Conservation (phyloP, 139 green algal species). For the Micractinium conductrix region DNA sequence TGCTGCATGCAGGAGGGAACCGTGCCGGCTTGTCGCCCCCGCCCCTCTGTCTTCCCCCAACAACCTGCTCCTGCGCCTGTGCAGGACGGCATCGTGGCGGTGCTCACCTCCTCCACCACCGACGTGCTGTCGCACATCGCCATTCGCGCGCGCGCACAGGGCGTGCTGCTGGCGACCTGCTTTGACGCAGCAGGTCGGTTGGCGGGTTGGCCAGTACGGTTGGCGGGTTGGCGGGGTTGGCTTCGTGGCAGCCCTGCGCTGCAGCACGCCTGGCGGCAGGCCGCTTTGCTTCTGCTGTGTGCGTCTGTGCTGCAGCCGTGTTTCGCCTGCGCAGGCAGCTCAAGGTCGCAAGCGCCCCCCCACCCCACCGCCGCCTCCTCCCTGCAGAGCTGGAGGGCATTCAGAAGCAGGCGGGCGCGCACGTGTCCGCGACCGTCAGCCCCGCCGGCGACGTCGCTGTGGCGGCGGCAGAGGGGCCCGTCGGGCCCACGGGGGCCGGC, state of each 20-base stretch:
- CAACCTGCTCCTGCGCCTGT: too few relatives aligned
- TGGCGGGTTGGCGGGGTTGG: too few relatives aligned
- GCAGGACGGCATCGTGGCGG: conserved; percentile 65
- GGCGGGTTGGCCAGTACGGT: background rate
- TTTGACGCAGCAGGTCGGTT: conserved; percentile 52
- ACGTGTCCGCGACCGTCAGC: conserved; percentile 6
- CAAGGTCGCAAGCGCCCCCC: too few relatives aligned
- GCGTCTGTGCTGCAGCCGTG: background rate
- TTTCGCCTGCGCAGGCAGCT: background rate
- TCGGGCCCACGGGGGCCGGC: background rate
- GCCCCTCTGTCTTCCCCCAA: too few relatives aligned
- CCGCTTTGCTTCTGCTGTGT: background rate
- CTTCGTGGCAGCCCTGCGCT: too few relatives aligned
- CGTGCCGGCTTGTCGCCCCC: too few relatives aligned
- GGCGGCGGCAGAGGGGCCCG: background rate
- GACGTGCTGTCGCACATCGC: conserved; percentile 92
- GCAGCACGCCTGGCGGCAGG: background rate
- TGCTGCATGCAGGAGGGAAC: too few relatives aligned
- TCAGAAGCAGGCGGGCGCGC: background rate
- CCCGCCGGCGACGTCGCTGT: conserved; percentile 12
- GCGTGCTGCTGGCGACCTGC: conserved; percentile 86
- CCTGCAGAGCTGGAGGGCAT: conserved; percentile 47
- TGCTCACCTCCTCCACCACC: conserved; percentile 75
- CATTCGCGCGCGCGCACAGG: conserved; percentile 82
- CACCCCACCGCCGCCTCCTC: background rate